phyloP scores from a whole-genome alignment of 106 monocot genomes.

The Acorus calamus region DNA sequence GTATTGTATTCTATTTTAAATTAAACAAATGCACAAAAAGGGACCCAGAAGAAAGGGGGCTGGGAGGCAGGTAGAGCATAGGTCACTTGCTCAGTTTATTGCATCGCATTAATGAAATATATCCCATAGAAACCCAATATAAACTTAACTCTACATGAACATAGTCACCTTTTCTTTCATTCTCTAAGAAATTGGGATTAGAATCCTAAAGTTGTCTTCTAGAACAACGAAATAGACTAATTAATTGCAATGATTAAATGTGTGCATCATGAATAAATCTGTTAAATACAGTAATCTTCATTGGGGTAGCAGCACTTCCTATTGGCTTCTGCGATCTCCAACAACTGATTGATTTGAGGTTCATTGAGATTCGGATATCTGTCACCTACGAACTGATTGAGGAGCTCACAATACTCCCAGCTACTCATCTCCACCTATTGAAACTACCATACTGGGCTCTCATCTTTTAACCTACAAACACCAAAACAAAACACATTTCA shows the following conservation, averaged over 20 bases:
- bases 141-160: too few relatives aligned
- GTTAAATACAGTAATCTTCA: conserved; percentile 75
- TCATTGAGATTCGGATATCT: conserved; percentile 75
- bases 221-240: too few relatives aligned
- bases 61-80: too few relatives aligned
- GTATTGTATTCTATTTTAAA: too few relatives aligned
- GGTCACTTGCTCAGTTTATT: too few relatives aligned
- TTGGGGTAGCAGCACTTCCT: conserved; percentile 50
- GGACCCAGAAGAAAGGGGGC: too few relatives aligned
- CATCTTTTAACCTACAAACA: conserved; percentile 42
- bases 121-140: too few relatives aligned
- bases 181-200: too few relatives aligned
- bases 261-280: conserved; percentile 54
- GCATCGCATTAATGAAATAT: too few relatives aligned
- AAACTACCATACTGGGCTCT: conserved; percentile 56
- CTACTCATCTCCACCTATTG: conserved; percentile 64
- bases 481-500: not conserved
- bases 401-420: conserved; percentile 69
- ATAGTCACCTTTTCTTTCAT: too few relatives aligned
- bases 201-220: too few relatives aligned
- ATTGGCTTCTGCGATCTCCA: conserved; percentile 82
- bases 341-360: conserved; percentile 78
- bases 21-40: too few relatives aligned
- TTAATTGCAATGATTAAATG: not conserved
- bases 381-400: conserved; percentile 66